A percentile compares a stretch with the other conserved stretches of the same genome.
Conservation (phyloP, 2,329 filamentous ascomycete species). For the Spiromastix sp. region DNA sequence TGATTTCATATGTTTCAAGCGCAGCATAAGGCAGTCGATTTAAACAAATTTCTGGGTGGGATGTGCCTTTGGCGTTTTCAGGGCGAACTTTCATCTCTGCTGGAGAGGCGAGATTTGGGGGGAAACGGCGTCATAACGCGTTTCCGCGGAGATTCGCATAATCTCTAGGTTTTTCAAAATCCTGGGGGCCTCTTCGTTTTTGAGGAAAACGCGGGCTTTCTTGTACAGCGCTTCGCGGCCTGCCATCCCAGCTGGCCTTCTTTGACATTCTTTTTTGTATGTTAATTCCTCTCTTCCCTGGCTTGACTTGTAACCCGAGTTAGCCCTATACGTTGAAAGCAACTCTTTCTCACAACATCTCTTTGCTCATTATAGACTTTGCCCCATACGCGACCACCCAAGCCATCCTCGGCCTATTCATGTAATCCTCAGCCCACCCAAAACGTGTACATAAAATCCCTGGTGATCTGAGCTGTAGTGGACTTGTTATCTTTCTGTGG, state of each 20-base stretch:
- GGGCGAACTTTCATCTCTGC: constrained; percentile 17
- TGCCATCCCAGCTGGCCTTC: constrained; percentile 25
- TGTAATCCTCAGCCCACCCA: constrained; percentile 13
- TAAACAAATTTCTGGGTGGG: constrained; percentile 23
- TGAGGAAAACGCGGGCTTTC: constrained; percentile 27
- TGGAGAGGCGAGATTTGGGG: no score
- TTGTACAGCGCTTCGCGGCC: constrained; percentile 24
- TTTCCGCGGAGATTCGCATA: constrained; percentile 24
- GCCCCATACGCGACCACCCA: no score
- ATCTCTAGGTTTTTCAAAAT: constrained; percentile 20
- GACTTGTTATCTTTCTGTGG: constrained; percentile 9
- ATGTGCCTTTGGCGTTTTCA: constrained; percentile 27
- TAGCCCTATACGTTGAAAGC: constrained; percentile 34
- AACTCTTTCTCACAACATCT: constrained; percentile 37
- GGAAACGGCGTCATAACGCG: constrained; percentile 25
- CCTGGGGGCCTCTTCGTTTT: constrained; percentile 22
- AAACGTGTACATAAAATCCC: constrained; percentile 8
- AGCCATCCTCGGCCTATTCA: constrained; percentile 15
- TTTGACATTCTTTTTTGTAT: constrained; percentile 38
- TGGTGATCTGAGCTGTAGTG: constrained; percentile 11
- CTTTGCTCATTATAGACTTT: constrained; percentile 32
- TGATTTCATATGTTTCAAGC: constrained; percentile 18
- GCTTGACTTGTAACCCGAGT: constrained; percentile 31
- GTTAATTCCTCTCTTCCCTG: constrained; percentile 42
- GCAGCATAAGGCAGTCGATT: constrained; percentile 26